phyloP scores from a whole-genome alignment of 2,329 filamentous ascomycete genomes.

The Sclerotinia borealis region DNA sequence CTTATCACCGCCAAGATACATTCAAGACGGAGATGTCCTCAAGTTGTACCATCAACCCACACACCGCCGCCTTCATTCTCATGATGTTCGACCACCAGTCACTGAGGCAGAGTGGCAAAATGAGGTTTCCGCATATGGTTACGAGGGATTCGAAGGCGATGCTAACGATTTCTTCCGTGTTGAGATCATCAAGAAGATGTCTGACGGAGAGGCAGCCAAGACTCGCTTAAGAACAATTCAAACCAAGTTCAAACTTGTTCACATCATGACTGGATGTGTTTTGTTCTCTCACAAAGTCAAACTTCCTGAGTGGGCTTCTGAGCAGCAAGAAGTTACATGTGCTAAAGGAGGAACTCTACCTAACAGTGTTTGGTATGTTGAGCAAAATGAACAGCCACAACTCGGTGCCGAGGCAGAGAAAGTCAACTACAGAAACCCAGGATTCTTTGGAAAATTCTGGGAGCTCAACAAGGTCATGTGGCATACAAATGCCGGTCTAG shows the following conservation, averaged over 20 bases:
- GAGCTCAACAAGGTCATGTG: constrained; percentile 98
- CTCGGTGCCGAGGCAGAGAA: constrained; percentile 74
- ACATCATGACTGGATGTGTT: constrained; percentile 93
- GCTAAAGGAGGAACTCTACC: constrained; percentile 85
- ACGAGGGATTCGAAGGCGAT: constrained; percentile 93
- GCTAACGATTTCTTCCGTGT: constrained; percentile 94
- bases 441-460: constrained; percentile 97
- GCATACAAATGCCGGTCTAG: constrained; percentile 93
- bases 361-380: constrained; percentile 96
- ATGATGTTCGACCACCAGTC: constrained; percentile 83
- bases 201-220: constrained; percentile 71
- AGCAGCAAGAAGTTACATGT: constrained; percentile 99
- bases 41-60: constrained; percentile 80
- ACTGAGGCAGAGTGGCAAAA: constrained; percentile 91
- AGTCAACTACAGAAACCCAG: constrained; percentile 91
- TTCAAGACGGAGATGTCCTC: constrained; percentile 75
- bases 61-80: constrained; percentile 86
- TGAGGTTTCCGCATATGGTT: constrained; percentile 94
- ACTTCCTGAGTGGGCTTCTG: constrained; percentile 93
- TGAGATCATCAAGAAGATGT: constrained; percentile 89
- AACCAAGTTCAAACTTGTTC: constrained; percentile 91
- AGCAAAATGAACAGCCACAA: constrained; percentile 79
- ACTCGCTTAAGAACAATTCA: constrained; percentile 86
- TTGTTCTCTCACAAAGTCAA: constrained; percentile 99
- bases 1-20: constrained; percentile 55